Base-by-base conservation (phyloP, 805 yeast species). In the Candida manassasensis region DNA sequence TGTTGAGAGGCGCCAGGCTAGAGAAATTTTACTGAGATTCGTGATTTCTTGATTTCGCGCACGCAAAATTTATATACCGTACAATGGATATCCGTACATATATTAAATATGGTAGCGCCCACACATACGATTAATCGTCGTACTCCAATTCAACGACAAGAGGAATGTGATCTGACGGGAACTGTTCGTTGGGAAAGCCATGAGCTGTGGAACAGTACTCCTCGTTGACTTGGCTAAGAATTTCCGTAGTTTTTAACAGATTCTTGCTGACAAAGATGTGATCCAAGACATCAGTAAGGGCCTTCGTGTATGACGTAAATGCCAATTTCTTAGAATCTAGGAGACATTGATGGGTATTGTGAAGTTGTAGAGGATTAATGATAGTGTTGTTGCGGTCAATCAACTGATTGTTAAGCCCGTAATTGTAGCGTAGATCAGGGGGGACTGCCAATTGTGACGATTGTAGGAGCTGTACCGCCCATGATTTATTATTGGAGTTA, bases 141-240 rank as follows among this genome's bases (percentile, higher is more conserved):
- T 47, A 50, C 11, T 35, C 28, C 12, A 52, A 21, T 27, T 48
- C 48, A 4, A 63, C 52, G 6, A 63, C 54, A 18, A 68, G 47
- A 9, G 73, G 73, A 6, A 67, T 67, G 41, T 67, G 73, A 38
- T 76, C 81, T 35, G 79, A 78, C 3, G 85, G 84, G 42, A 73
- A 79, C 13, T 69, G 69, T 27, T 52, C 57, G 42, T 79, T 78
- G 1, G 84, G 85, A 33, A 77, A 63, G 0, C 81, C 75, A 7
- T 39, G 39, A 8, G 59, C 61, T 0, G 33, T 30, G 5, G 48
- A 35, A 11, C 60, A 36, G 39, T 69, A 67, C 0, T 44, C 35
- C 0, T 49, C 42, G 31, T 69, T 67, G 10, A 73, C 58, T 12
- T 76, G 79, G n/a, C 78, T 72, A n/a, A 78, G 53, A n/a, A 73